These are phyloP conservation scores for Pharus latifolius DNA, from an alignment of 176 grass and related monocot genomes.

Conservation along the genomic window DNA sequence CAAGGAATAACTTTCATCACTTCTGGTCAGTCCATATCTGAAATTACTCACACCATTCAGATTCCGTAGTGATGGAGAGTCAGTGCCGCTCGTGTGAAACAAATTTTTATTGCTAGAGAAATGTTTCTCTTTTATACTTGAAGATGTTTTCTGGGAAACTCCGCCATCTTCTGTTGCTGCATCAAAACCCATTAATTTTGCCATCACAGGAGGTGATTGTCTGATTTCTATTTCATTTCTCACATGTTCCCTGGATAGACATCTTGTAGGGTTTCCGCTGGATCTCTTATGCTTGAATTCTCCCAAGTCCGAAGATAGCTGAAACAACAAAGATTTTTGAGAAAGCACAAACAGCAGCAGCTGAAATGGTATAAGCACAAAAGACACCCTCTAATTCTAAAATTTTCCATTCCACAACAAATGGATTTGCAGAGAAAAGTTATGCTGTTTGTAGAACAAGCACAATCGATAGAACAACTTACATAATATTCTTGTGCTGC, in stretches of 20 bases:
- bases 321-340: neutral
- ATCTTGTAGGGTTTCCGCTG: neutral
- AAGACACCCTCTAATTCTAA: no score
- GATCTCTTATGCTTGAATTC: conserved; percentile 16
- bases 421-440: neutral
- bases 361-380: neutral
- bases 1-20: neutral
- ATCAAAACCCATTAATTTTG: neutral
- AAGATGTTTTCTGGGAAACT: neutral
- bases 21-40: conserved; percentile 15
- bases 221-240: neutral
- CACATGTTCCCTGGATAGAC: neutral
- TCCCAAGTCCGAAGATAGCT: neutral
- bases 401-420: neutral
- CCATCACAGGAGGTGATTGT: neutral
- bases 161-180: neutral
- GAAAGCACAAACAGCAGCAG: neutral
- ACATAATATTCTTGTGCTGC: neutral
- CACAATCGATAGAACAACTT: neutral
- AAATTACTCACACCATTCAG: neutral
- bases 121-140: neutral
- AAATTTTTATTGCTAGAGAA: neutral
- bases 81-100: neutral
- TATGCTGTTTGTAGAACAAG: neutral
- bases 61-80: neutral